phyloP scores from a whole-genome alignment of 257 asterid species.

The Coffea canephora region DNA sequence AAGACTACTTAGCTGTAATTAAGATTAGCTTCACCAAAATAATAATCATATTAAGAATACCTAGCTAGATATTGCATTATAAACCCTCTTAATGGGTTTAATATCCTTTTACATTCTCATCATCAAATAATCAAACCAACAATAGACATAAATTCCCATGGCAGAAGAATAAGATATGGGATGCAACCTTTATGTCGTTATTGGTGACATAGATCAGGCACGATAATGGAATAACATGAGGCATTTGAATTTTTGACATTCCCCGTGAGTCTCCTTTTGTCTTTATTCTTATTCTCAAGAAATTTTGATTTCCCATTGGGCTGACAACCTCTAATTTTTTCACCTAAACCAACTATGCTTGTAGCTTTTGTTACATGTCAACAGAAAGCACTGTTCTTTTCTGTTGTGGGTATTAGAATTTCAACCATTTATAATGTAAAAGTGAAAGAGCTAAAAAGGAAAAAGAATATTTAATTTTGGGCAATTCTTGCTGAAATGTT shows the following conservation, averaged over 20 bases:
- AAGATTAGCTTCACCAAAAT: neutral
- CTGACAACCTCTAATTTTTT: neutral
- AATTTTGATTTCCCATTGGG: neutral
- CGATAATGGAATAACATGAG: neutral
- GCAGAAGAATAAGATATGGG: neutral
- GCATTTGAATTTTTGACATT: neutral
- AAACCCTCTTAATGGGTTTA: neutral
- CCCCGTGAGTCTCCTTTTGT: slow-evolving; percentile 10
- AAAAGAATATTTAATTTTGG: slow-evolving; percentile 2
- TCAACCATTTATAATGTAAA: slow-evolving; percentile 18
- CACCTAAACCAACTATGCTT: neutral
- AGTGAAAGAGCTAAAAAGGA: slow-evolving; percentile 10
- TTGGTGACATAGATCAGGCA: neutral
- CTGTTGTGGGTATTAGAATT: slow-evolving; percentile 3
- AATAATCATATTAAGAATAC: too few relatives aligned
- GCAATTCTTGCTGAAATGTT: slow-evolving; percentile 3
- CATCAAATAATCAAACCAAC: neutral
- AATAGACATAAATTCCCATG: neutral
- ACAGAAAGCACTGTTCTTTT: slow-evolving; percentile 3
- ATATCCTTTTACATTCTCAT: neutral
- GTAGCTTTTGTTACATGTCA: slow-evolving; percentile 11
- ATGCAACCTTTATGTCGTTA: neutral
- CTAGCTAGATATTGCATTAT: neutral
- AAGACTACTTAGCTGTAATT: neutral
- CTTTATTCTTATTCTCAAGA: slow-evolving; percentile 18